Base-by-base conservation (phyloP, 768 basidiomycete species). In the Dictyophora rubrovolvata region DNA sequence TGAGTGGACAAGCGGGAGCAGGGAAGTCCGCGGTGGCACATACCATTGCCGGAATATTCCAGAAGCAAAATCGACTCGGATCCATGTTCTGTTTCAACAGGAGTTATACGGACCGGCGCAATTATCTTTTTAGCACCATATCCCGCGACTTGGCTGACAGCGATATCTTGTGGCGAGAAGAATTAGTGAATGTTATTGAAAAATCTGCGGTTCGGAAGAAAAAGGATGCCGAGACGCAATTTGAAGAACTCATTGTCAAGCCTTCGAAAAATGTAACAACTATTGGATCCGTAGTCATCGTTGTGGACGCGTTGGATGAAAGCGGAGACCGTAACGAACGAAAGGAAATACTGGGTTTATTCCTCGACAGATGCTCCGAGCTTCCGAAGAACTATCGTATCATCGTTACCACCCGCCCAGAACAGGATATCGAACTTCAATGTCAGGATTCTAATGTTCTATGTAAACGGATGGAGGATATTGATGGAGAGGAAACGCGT, bases 11-110 rank as follows among this genome's bases (percentile, higher is more conserved):
- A 63, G 66, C 1, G 14, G 69, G 70, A 0, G 61, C 63, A 0
- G 71, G 71, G 1, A 70, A 70, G 52, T 63, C 69, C 0, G 65
- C 69, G 0, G 56, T 74, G 14, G 65, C 65, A 16, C 72, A 72
- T 42, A 69, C 70, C 0, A 62, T 72, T 1, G 67, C 70, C 14
- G 64, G 72, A 23, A 20, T 28, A 2, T 55, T 52, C 16, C 20
- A 35, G 2, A 56, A 37, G 3, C 42, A 58, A n/a, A 54, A 23
- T 1, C 48, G 37, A 6, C 60, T 67, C 14, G 62, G 56, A 18
- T 64, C 59, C 20, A 65, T 67, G 52, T 65, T 70, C 61, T 69
- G 66, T 23, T 65, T 65, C 48, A 67, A 61, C 5, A 35, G 64
- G 22, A 51, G 50, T 16, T 51, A 51, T 11, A 42, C 12, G 4